Evolutionary conservation across 106 monocot genomes (phyloP).

Genomic region (Chionographis japonica): DNA sequence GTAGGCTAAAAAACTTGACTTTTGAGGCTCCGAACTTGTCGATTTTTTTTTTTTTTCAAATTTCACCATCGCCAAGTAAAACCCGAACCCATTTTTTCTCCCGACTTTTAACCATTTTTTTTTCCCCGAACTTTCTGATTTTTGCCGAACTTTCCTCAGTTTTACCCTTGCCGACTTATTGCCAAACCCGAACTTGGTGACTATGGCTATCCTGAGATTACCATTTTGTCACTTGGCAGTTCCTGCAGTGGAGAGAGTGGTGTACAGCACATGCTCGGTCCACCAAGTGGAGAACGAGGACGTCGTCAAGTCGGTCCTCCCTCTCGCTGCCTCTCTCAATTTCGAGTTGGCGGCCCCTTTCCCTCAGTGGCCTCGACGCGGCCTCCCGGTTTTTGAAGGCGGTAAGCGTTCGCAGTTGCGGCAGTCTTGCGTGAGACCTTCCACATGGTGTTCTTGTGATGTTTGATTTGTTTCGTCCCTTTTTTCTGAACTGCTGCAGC

Average conservation of each 20-base stretch:
- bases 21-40: too few species aligned
- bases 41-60: too few species aligned
- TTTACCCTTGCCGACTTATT: too few species aligned
- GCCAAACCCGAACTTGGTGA: too few species aligned
- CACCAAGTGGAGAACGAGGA: conserved; percentile 88
- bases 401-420: conserved; percentile 30
- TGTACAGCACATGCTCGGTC: conserved; percentile 96
- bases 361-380: conserved; percentile 83
- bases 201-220: neutral
- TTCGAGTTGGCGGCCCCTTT: conserved; percentile 76
- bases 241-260: conserved; percentile 74
- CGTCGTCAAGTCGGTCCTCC: conserved; percentile 69
- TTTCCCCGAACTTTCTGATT: too few species aligned
- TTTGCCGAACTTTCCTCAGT: too few species aligned
- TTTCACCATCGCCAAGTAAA: too few species aligned
- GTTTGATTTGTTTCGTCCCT: neutral
- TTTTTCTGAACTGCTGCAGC: conserved; percentile 31
- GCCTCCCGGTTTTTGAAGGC: conserved; percentile 80
- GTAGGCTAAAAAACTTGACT: too few species aligned
- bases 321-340: conserved; percentile 56
- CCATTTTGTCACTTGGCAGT: conserved; percentile 28
- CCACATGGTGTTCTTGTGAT: neutral
- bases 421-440: too few species aligned
- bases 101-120: too few species aligned
- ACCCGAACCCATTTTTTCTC: too few species aligned